A percentile compares a stretch with the other conserved stretches of the same genome.
Conservation (phyloP, 495 filamentous ascomycete genomes). For the Penicillium lividum region DNA sequence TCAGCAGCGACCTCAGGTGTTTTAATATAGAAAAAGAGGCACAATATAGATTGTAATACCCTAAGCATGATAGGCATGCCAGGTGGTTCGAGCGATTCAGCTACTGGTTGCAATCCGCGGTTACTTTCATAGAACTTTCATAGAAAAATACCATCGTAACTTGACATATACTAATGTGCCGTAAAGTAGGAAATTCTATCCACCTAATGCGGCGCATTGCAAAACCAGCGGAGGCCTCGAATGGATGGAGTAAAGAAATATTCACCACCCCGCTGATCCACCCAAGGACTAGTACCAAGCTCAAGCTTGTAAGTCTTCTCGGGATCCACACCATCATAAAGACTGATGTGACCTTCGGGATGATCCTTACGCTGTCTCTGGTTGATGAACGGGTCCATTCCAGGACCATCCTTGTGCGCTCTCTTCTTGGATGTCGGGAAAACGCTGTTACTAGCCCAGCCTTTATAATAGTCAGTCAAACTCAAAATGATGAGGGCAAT, state of each 20-base stretch:
- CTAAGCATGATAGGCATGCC: too few species aligned
- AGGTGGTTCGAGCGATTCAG: too few species aligned
- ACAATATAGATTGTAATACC: too few species aligned
- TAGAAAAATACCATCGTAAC: too few species aligned
- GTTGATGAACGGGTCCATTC: conserved; percentile 24
- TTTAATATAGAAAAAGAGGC: too few species aligned
- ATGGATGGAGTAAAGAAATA: conserved; percentile 30
- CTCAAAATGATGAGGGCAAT: neutral
- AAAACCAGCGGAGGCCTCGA: conserved; percentile 5
- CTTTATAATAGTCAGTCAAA: conserved; percentile 8
- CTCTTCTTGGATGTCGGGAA: conserved; percentile 16
- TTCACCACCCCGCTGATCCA: conserved; percentile 23
- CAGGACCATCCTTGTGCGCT: conserved; percentile 11
- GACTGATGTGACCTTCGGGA: conserved; percentile 17
- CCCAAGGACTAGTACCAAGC: conserved; percentile 16
- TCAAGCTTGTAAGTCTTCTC: conserved; percentile 11
- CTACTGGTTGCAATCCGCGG: too few species aligned
- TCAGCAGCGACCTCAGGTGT: too few species aligned
- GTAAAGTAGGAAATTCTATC: neutral
- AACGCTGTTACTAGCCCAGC: conserved; percentile 27
- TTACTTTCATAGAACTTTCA: too few species aligned
- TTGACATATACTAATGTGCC: too few species aligned
- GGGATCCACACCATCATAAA: conserved; percentile 12
- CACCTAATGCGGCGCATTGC: neutral
- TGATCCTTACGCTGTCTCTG: conserved; percentile 22